Conservation (phyloP, 2,329 filamentous ascomycete genomes). For the Nemania sp. region DNA sequence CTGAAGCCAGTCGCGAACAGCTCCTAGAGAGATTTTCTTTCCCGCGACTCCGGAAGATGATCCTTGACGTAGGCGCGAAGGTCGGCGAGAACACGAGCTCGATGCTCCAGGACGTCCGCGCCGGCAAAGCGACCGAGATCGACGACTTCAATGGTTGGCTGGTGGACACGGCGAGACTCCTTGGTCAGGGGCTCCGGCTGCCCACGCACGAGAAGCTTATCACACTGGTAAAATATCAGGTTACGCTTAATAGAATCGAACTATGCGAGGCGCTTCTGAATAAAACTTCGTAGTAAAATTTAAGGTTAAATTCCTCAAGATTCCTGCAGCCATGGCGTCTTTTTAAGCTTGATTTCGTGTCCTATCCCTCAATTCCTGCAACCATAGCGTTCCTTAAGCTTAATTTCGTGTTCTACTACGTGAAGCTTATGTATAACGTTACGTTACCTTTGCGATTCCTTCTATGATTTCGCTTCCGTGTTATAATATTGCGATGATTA, state of each 20-base stretch:
- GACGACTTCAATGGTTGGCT: constrained; percentile 60
- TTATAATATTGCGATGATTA: neutral
- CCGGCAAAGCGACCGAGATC: constrained; percentile 44
- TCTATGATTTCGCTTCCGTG: too few relatives aligned
- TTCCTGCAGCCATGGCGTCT: neutral
- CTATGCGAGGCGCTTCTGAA: constrained; percentile 30
- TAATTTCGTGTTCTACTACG: too few relatives aligned
- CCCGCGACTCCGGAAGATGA: constrained; percentile 46
- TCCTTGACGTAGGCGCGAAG: constrained; percentile 52
- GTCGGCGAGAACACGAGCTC: constrained; percentile 61
- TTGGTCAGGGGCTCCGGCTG: constrained; percentile 42
- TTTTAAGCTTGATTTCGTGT: too few relatives aligned
- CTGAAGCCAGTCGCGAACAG: constrained; percentile 47
- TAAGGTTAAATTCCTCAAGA: neutral
- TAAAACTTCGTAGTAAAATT: neutral
- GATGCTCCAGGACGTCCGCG: constrained; percentile 62
- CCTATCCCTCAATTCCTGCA: too few relatives aligned
- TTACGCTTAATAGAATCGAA: constrained; percentile 40
- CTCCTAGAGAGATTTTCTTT: constrained; percentile 50
- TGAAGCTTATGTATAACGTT: neutral
- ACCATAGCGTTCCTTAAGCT: too few relatives aligned
- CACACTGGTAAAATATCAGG: constrained; percentile 46
- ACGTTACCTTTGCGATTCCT: neutral
- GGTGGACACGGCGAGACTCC: constrained; percentile 48
- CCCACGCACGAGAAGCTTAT: constrained; percentile 48